Conservation (phyloP, 2,329 filamentous ascomycete species). For the Colletotrichum euphorbiae region DNA sequence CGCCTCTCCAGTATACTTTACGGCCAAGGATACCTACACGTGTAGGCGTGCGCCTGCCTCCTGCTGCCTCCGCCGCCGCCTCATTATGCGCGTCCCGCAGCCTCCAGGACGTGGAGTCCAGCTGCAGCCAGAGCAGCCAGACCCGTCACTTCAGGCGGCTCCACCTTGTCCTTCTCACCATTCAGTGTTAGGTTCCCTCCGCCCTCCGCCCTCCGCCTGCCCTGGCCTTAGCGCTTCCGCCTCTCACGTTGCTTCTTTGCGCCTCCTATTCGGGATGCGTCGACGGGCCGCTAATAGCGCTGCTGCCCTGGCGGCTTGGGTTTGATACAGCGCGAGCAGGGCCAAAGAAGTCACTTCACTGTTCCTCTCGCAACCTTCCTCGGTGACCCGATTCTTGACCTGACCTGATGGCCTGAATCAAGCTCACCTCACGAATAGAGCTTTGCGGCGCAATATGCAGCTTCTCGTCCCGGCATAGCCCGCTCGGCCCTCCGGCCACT, state of each 20-base stretch:
- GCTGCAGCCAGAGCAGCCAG: neutral
- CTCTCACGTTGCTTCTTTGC: slow-evolving; percentile 11
- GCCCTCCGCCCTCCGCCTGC: no score
- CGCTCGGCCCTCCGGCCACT: slow-evolving; percentile 30
- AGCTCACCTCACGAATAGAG: neutral
- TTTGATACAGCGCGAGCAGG: no score
- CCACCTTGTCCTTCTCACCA: neutral
- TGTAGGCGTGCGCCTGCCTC: no score
- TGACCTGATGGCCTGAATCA: neutral
- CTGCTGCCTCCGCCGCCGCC: neutral
- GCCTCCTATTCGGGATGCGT: neutral
- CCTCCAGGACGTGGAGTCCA: no score
- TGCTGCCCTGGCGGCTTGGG: no score
- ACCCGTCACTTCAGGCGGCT: neutral
- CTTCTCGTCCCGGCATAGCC: slow-evolving; percentile 3
- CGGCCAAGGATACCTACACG: no score
- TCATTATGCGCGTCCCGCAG: neutral
- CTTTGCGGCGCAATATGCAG: neutral
- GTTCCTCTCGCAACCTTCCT: no score
- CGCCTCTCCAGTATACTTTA: no score
- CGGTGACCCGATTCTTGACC: no score
- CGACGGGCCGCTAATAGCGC: neutral
- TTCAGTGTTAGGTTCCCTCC: no score
- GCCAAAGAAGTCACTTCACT: neutral
- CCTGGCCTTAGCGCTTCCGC: neutral